Evolutionary conservation across 768 basidiomycete genomes (phyloP), one percentile per base, ranked within the genome.

Genomic region (Boletus fagicola): DNA sequence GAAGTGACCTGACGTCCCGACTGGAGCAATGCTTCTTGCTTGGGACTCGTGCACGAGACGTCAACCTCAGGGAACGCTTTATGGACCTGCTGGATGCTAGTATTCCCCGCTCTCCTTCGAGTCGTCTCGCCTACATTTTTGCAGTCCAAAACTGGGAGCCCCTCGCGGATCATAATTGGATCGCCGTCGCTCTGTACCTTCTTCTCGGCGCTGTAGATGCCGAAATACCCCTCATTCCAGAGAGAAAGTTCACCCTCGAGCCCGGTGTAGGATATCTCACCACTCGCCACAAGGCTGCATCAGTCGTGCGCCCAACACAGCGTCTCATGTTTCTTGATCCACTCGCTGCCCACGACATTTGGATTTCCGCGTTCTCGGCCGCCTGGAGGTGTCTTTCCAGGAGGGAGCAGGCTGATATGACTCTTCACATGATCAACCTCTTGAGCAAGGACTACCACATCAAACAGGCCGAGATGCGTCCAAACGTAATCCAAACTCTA

Each of bases 71-170:
- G 48, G 87, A 89, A 57, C 81, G 83, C 40, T 99, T 98, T 75
- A 80, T 98, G 64, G 92, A 94, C 68, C 80, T 97, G 43, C 78
- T 98, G 60, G 95, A 98, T 65, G 78, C 85, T 65, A 95, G 89
- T 67, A 83, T 98, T 49, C 92, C 95, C 33, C 84, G 89, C 35
- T 87, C 89, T 1, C 79, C 97, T 12, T 83, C 84, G 56, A 86
- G 82, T 57, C 88, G 97, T 28, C 72, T 99, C 47, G 87, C 89
- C 40, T 98, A 95, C 71, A 85, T 98, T 61, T 78, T 96, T 39
- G 94, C 90, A 26, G 88, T 95, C 16, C 96, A 98, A 72, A 93
- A 80, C 64, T 99, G 97, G 97, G 97, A 98, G 55, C 83, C 87
- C 2, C 74, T 99, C 20, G 85, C 91, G 3, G 94, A 96, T 58